These are phyloP conservation scores for Calophaca sinica DNA, from an alignment of 306 rosid genomes.

Conservation along the genomic window DNA sequence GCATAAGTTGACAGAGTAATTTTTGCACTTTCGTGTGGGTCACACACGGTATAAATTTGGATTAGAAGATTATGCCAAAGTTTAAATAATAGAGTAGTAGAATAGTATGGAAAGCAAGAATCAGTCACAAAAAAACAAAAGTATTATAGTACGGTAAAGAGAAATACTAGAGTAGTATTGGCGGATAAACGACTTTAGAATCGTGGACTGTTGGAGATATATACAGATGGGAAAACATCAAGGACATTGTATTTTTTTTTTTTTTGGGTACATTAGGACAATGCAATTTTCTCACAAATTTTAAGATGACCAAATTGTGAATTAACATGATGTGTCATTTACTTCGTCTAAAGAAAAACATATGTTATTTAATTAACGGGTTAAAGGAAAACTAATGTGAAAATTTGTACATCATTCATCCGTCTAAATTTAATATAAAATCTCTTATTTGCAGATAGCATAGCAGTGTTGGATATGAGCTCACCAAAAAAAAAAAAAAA, in stretches of 20 bases:
- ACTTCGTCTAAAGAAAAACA: too few relatives aligned
- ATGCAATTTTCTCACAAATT: neutral
- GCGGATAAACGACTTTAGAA: neutral
- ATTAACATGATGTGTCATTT: neutral
- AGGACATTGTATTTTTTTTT: too few relatives aligned
- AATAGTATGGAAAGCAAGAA: neutral
- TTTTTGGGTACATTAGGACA: too few relatives aligned
- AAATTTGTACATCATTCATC: neutral
- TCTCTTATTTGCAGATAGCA: too few relatives aligned
- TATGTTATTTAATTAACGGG: too few relatives aligned
- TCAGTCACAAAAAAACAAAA: too few relatives aligned
- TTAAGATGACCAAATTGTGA: neutral
- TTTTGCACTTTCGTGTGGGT: constrained; percentile 45
- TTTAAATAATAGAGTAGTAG: neutral
- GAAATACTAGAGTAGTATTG: neutral
- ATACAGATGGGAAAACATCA: neutral
- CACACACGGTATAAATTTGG: neutral
- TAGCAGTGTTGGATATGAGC: too few relatives aligned
- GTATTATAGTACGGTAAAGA: neutral
- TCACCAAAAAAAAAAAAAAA: too few relatives aligned
- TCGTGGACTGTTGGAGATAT: neutral
- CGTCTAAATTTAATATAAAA: too few relatives aligned
- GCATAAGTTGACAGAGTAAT: constrained; percentile 19
- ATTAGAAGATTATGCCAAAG: constrained; percentile 22
- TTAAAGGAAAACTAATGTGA: neutral